These are phyloP conservation scores for Gnetum montanum DNA, from an alignment of 75 land plant species.

Conservation along the genomic window DNA sequence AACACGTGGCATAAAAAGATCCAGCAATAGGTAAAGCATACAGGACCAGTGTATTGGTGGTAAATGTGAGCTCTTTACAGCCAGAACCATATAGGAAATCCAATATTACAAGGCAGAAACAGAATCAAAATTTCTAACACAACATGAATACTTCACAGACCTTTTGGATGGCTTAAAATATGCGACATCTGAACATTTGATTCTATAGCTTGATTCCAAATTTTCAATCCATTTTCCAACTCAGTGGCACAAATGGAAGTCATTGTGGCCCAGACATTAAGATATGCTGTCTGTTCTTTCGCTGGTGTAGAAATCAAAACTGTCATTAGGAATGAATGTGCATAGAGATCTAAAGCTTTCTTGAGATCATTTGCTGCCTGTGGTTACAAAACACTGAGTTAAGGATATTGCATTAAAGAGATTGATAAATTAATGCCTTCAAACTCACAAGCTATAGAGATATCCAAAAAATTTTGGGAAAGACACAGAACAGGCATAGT, in stretches of 20 bases:
- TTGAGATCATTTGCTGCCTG: constrained; percentile 4
- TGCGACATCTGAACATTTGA: constrained; percentile 6
- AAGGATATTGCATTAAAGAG: no score
- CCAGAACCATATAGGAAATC: no score
- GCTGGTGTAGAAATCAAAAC: constrained; percentile 2
- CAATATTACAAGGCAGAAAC: background rate
- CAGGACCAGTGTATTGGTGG: background rate
- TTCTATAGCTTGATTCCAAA: constrained; percentile 1
- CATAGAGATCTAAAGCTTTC: constrained; percentile 4
- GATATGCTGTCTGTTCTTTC: background rate
- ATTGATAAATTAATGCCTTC: no score
- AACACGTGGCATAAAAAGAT: no score
- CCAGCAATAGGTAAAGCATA: no score
- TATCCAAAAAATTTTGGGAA: no score
- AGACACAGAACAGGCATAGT: no score
- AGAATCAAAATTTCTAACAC: no score
- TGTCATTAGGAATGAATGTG: constrained; percentile 1
- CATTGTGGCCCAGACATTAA: constrained; percentile 6
- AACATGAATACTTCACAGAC: background rate
- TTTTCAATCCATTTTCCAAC: constrained; percentile 1
- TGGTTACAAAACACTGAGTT: background rate
- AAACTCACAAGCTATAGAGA: no score
- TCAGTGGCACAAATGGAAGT: constrained; percentile 3
- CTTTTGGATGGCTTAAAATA: constrained; percentile 6
- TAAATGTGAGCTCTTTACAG: no score